Evolutionary conservation across 2,329 filamentous ascomycete species (phyloP).

Genomic region (Capronia americana): DNA sequence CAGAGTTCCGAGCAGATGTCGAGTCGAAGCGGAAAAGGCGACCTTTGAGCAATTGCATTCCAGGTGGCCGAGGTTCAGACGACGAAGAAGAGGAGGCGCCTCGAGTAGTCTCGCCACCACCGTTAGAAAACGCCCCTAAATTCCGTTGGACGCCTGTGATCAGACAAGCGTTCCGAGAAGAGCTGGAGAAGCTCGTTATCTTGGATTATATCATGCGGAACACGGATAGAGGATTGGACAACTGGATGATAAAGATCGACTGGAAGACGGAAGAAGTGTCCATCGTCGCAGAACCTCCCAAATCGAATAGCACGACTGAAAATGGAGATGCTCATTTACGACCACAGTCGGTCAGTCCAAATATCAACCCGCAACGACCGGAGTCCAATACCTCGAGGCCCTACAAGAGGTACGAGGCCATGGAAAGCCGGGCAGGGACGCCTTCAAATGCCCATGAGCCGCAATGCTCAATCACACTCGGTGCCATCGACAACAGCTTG

Average conservation of each 20-base stretch:
- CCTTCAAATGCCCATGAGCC: conserved; percentile 51
- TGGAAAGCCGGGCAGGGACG: conserved; percentile 69
- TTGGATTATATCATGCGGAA: conserved; percentile 99
- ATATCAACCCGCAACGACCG: conserved; percentile 44
- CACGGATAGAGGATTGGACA: conserved; percentile 93
- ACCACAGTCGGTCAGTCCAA: conserved; percentile 62
- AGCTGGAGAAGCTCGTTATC: conserved; percentile 95
- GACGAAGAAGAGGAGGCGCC: conserved; percentile 64
- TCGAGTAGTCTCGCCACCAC: conserved; percentile 49
- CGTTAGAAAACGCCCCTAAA: conserved; percentile 52
- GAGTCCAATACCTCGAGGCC: conserved; percentile 53
- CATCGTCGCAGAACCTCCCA: conserved; percentile 84
- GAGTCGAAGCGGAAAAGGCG: conserved; percentile 71
- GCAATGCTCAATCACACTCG: conserved; percentile 62
- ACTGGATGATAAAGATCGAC: conserved; percentile 99
- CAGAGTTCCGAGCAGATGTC: conserved; percentile 71
- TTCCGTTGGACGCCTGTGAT: conserved; percentile 88
- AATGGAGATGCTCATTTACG: conserved; percentile 64
- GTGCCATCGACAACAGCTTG: conserved; percentile 95
- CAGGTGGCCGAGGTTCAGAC: conserved; percentile 64
- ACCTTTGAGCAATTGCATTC: conserved; percentile 83
- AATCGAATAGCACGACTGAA: conserved; percentile 59
- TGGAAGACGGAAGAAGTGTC: conserved; percentile 81
- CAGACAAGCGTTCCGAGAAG: conserved; percentile 91
- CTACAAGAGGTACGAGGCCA: conserved; percentile 80